phyloP scores from a whole-genome alignment of 225 moss, liverwort and hornwort species.

The Marchantia paleacea region DNA sequence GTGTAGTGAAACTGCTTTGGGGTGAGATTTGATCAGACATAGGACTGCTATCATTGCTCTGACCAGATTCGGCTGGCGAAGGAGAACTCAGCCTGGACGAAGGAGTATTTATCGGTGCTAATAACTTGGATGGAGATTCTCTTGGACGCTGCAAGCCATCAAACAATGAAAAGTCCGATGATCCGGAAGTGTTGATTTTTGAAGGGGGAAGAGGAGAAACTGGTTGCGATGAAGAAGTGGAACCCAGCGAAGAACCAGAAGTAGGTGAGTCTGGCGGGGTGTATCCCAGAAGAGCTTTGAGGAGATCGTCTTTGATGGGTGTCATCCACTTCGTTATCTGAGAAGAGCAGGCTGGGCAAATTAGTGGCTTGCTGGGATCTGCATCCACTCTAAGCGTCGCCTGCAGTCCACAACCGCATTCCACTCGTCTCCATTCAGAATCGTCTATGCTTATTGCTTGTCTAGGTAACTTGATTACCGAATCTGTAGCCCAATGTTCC shows the following conservation, averaged over 20 bases:
- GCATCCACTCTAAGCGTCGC: conserved; percentile 17
- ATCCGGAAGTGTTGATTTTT: too few species aligned
- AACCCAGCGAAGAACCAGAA: not conserved
- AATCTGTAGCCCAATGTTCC: not conserved
- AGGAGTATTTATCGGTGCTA: not conserved
- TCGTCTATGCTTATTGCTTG: not conserved
- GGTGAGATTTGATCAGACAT: not conserved
- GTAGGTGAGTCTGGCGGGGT: not conserved
- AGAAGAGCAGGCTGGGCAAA: conserved; percentile 19
- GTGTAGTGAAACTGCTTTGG: not conserved
- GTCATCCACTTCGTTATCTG: not conserved
- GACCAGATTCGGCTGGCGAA: not conserved
- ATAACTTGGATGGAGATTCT: not conserved
- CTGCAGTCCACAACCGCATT: conserved; percentile 25
- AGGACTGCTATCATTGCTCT: not conserved
- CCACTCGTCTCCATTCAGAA: conserved; percentile 21
- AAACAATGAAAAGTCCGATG: not conserved
- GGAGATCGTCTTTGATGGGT: conserved; percentile 13
- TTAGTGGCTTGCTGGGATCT: conserved; percentile 9
- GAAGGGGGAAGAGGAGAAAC: not conserved
- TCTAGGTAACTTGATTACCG: not conserved
- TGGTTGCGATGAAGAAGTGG: not conserved
- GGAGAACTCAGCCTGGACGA: not conserved
- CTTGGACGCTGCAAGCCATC: not conserved
- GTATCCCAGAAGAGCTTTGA: conserved; percentile 12